These are phyloP conservation scores for Aspergillus novofumigatus DNA, from an alignment of 2,329 filamentous ascomycete genomes.

Conservation along the genomic window DNA sequence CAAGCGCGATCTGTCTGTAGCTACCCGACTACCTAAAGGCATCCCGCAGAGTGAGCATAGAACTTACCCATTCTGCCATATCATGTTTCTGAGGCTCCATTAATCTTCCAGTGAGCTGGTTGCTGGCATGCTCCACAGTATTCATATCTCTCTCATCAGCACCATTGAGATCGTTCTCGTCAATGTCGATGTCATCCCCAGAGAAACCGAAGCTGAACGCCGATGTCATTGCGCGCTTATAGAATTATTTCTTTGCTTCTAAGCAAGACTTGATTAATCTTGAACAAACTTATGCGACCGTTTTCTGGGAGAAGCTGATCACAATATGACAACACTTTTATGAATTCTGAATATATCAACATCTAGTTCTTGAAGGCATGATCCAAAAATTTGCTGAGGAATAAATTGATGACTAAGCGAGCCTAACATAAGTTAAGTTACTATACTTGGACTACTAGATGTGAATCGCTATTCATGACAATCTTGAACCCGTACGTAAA, in stretches of 20 bases:
- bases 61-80: conserved; percentile 47
- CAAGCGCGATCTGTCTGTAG: neutral
- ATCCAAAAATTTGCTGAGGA: neutral
- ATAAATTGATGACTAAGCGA: neutral
- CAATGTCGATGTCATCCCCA: conserved; percentile 55
- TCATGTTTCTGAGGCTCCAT: conserved; percentile 40
- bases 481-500: neutral
- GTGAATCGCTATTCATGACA: neutral
- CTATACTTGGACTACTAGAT: no score
- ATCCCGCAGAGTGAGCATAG: neutral
- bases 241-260: neutral
- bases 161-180: conserved; percentile 30
- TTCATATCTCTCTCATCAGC: conserved; percentile 10
- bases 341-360: neutral
- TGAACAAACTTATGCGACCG: neutral
- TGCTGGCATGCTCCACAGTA: conserved; percentile 3
- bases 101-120: conserved; percentile 23
- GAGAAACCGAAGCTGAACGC: conserved; percentile 56
- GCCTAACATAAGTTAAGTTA: no score
- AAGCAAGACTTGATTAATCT: neutral
- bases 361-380: neutral
- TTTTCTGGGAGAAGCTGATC: neutral
- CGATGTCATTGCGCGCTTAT: conserved; percentile 23
- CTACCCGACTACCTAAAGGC: neutral
- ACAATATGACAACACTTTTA: neutral